A percentile compares a stretch with the other conserved stretches of the same genome.
Evolutionary conservation across 2,329 filamentous ascomycete genomes (phyloP).

Genomic region (Penicillium sp.): DNA sequence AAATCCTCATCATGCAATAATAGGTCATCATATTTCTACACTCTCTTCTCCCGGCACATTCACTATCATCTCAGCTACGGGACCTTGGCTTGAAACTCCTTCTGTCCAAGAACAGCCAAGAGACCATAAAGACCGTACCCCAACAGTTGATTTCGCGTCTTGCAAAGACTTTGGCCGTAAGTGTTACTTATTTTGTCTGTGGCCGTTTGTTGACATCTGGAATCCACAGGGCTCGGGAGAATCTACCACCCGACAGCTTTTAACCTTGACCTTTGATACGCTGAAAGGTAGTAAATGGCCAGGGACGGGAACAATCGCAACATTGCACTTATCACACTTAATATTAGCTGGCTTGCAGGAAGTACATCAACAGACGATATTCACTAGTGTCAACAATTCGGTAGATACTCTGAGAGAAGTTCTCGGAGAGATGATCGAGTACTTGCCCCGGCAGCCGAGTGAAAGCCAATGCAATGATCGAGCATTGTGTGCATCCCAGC

Average conservation of each 20-base stretch:
- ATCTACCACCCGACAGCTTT: slow-evolving; percentile 19
- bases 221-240: slow-evolving; percentile 22
- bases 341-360: slow-evolving; percentile 27
- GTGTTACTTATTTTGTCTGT: slow-evolving; percentile 28
- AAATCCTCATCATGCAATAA: not conserved
- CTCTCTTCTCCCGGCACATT: slow-evolving; percentile 25
- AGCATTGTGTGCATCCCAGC: slow-evolving; percentile 17
- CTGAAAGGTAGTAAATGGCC: slow-evolving; percentile 14
- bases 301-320: slow-evolving; percentile 10
- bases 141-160: slow-evolving; percentile 26
- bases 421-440: slow-evolving; percentile 18
- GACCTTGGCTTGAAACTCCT: slow-evolving; percentile 26
- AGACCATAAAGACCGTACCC: slow-evolving; percentile 25
- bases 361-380: slow-evolving; percentile 9
- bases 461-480: slow-evolving; percentile 21
- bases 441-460: slow-evolving; percentile 21
- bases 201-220: not conserved
- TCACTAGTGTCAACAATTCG: slow-evolving; percentile 12
- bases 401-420: slow-evolving; percentile 14
- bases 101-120: slow-evolving; percentile 25
- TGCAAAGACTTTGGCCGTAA: slow-evolving; percentile 42
- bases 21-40: slow-evolving; percentile 36
- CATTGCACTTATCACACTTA: slow-evolving; percentile 24
- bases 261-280: slow-evolving; percentile 26
- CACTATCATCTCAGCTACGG: slow-evolving; percentile 30